Evolutionary conservation across 2,329 filamentous ascomycete genomes (phyloP), one percentile per base, ranked within the genome.

Genomic region (Aspergillus thermomutatus): DNA sequence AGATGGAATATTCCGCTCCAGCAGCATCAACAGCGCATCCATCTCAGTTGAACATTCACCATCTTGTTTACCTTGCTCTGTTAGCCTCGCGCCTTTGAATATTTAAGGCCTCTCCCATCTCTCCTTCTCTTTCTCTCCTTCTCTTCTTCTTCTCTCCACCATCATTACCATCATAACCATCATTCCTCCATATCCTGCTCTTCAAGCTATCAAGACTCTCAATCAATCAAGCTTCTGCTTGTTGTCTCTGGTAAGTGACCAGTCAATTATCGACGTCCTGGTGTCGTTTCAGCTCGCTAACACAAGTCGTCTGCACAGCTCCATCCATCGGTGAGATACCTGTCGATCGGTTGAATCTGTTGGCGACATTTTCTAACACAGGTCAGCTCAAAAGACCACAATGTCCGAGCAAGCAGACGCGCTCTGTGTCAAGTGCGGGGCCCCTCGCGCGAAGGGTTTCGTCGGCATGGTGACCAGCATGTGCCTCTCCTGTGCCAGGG

Each of bases 341-440:
- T 7, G 14, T 37, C 14, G 31, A 37, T 17, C 31, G 2, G 2
- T 37, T 37, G 14, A 14, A 37, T 34, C 31, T 7, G 31, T 37
- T 37, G 31, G 31, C 14, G 5, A 17, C 5, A 37, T 37, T 17
- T 37, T 14, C 31, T 37, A 37, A n/a, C 31, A 37, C 14, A 14
- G 14, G 31, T 17, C 6, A 37, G 9, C 28, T 31, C 9, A 14
- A 19, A 31, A 46, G 9, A 52, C 28, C 21, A 47, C 8, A n/a
- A 28, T 27, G 9, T 14, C 4, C 10, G 34, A 34, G 11, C 55
- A 41, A 21, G 31, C 31, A 37, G n/a, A 17, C 11, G 21, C 19
- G 27, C 4, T n/a, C 45, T 53, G 52, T 47, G 41, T 49, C 37
- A 43, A 47, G 14, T 57, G 55, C 43, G 45, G 25, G 31, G 50